phyloP scores from a whole-genome alignment of 2,329 filamentous ascomycete genomes.

The Ophiostoma sp. region DNA sequence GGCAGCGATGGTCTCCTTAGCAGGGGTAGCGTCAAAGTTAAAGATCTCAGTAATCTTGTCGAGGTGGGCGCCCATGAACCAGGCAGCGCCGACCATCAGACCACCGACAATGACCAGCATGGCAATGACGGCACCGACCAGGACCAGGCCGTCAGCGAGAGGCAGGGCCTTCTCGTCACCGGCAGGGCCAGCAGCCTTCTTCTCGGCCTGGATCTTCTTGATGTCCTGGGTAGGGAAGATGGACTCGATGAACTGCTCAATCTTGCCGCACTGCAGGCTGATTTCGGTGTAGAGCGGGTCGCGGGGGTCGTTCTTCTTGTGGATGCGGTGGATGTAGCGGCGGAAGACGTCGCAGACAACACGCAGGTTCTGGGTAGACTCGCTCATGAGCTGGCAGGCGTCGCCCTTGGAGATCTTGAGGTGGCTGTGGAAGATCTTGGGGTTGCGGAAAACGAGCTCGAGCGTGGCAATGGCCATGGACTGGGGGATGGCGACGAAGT shows the following conservation, averaged over 20 bases:
- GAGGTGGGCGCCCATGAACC: conserved; percentile 78
- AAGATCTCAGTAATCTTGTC: conserved; percentile 61
- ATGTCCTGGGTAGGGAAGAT: conserved; percentile 85
- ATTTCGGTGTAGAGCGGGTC: conserved; percentile 93
- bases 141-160: conserved; percentile 61
- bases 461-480: conserved; percentile 96
- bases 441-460: conserved; percentile 89
- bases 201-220: conserved; percentile 52
- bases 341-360: conserved; percentile 81
- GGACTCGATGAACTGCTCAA: conserved; percentile 93
- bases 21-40: not conserved
- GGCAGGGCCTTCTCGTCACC: conserved; percentile 48
- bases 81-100: conserved; percentile 82
- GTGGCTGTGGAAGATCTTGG: conserved; percentile 78
- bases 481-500: conserved; percentile 97
- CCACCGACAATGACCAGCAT: conserved; percentile 71
- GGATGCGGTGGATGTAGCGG: conserved; percentile 75
- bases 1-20: not conserved
- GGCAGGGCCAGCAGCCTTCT: conserved; percentile 30
- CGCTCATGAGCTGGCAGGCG: conserved; percentile 86
- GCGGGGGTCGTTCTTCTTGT: conserved; percentile 88
- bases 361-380: conserved; percentile 87
- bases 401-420: conserved; percentile 97
- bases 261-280: conserved; percentile 86
- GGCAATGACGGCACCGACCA: conserved; percentile 65